Conservation (phyloP, 176 grass and related monocot species). For the Oryza glaberrima region DNA sequence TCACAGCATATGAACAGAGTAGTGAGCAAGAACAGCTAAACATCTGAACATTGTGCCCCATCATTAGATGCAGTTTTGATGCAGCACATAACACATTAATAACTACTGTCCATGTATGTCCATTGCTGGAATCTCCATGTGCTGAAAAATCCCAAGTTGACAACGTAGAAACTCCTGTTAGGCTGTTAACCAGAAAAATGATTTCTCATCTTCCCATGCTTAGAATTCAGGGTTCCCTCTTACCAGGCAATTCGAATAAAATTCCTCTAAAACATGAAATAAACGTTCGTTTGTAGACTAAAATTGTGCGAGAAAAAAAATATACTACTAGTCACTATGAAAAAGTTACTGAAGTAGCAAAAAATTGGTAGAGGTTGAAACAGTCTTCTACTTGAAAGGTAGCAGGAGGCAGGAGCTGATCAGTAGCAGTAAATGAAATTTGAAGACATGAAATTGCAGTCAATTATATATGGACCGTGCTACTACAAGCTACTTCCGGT, state of each 20-base stretch:
- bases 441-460: neutral
- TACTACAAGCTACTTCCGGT: no score
- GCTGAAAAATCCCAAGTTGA: neutral
- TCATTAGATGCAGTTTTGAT: conserved; percentile 2
- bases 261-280: neutral
- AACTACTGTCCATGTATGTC: neutral
- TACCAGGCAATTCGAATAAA: neutral
- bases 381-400: no score
- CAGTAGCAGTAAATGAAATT: neutral
- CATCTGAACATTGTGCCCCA: neutral
- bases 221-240: neutral
- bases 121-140: neutral
- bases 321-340: no score
- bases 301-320: neutral
- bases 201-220: neutral
- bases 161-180: neutral
- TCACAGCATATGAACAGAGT: conserved; percentile 21
- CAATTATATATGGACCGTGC: neutral
- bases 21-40: conserved; percentile 22
- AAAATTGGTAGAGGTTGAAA: neutral
- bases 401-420: neutral
- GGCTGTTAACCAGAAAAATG: neutral
- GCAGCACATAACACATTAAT: neutral
- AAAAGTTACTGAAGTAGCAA: no score
- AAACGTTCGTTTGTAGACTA: neutral